Evolutionary conservation across 2,329 filamentous ascomycete species (phyloP).

Genomic region (Leptodontidium sp.): DNA sequence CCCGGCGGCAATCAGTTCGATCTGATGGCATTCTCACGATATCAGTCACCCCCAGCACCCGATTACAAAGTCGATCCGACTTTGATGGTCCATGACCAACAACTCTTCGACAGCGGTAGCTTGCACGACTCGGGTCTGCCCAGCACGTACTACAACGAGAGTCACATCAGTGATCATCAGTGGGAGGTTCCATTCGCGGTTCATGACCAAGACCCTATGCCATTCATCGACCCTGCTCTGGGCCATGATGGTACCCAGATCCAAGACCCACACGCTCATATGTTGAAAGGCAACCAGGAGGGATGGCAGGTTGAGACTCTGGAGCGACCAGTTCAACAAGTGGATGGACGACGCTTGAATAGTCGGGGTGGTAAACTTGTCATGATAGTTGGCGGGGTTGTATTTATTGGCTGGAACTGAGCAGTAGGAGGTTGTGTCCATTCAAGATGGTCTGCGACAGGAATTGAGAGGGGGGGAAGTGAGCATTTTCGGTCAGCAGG

Average conservation of each 20-base stretch:
- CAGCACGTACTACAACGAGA: constrained; percentile 38
- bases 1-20: constrained; percentile 47
- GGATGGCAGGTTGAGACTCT: constrained; percentile 46
- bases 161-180: constrained; percentile 36
- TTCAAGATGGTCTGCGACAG: neutral
- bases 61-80: constrained; percentile 44
- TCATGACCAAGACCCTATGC: constrained; percentile 34
- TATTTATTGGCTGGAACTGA: neutral
- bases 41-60: constrained; percentile 28
- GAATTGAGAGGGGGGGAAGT: constrained; percentile 21
- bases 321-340: constrained; percentile 46
- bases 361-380: neutral
- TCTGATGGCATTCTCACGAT: constrained; percentile 39
- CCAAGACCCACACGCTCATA: constrained; percentile 44
- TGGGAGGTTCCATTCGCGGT: constrained; percentile 35
- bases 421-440: neutral
- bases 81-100: constrained; percentile 37
- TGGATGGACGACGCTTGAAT: constrained; percentile 42
- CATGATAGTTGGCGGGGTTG: neutral
- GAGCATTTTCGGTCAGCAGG: constrained; percentile 25
- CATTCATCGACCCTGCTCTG: constrained; percentile 40
- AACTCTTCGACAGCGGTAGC: constrained; percentile 31
- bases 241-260: constrained; percentile 38
- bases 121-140: constrained; percentile 31
- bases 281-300: constrained; percentile 43